Base-by-base conservation (phyloP, 2,329 filamentous ascomycete genomes). In the Colletotrichum musae region DNA sequence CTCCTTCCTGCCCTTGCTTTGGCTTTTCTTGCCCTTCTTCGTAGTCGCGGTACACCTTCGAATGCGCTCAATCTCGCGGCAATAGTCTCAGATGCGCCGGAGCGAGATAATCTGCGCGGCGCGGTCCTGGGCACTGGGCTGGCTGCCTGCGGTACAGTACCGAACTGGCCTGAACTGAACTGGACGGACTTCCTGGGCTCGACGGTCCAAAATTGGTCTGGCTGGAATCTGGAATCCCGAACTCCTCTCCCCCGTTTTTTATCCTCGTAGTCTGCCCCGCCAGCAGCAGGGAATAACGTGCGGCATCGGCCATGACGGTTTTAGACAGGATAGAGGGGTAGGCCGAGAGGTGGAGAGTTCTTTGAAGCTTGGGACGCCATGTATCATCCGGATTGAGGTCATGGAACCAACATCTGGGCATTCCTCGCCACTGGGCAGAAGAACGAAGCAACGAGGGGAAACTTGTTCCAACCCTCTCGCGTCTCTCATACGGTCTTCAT, bases 241-340 rank as follows among this genome's bases (percentile, higher is more conserved):
- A 59, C 36, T 41, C n/a, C 13, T 32, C 54, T 36, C 45, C 21
- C 39, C n/a, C 60, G 6, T 24, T 21, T 12, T 24, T 54, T 9
- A 5, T 52, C 53, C 48, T 57, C 65, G 39, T 66, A 24, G 57
- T 62, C 56, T 60, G 58, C 69, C 66, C 69, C 66, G 61, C 66
- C 61, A 45, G 36, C 36, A 52, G 43, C 60, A 66, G 69, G 57
- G 32, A 58, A 58, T 52, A 24, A 65, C 60, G 58, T 65, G 66
- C 62, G 66, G 54, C 43, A 60, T 59, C 54, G 66, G 66, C 50
- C 63, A 53, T 32, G 47, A 24, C 51, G 58, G 58, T 28, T 65
- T 69, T 54, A 51, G 32, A 69, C 62, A 60, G 54, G 50, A 69
- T 60, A 66, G 62, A 69, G 66, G 61, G 65, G 65, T 68, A 68